These are phyloP conservation scores for Lotus japonicus DNA, from an alignment of 306 rosid species.

Conservation along the genomic window DNA sequence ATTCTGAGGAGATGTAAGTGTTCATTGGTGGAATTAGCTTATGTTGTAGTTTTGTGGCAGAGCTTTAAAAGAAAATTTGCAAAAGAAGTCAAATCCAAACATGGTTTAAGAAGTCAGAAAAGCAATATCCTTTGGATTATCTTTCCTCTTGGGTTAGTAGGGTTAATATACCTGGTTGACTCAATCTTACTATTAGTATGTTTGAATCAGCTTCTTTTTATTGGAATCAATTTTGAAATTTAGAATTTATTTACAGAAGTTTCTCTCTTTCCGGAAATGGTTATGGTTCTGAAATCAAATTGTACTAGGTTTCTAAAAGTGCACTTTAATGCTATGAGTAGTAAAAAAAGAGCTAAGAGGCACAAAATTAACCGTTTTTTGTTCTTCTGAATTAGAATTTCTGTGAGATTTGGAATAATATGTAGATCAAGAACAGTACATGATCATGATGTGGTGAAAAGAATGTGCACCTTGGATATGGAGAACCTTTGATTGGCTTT, in stretches of 20 bases:
- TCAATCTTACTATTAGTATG: neutral
- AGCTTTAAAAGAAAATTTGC: neutral
- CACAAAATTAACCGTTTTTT: neutral
- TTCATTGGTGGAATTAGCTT: neutral
- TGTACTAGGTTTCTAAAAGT: too few relatives aligned
- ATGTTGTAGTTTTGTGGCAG: neutral
- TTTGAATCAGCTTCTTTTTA: too few relatives aligned
- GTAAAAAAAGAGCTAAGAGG: neutral
- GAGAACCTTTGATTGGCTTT: constrained; percentile 92
- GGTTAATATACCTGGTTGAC: neutral
- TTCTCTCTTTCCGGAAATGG: too few relatives aligned
- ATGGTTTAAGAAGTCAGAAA: too few relatives aligned
- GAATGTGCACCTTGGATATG: constrained; percentile 72
- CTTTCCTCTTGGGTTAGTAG: neutral
- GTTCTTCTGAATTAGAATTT: neutral
- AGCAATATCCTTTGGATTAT: neutral
- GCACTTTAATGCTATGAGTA: neutral
- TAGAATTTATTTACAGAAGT: too few relatives aligned
- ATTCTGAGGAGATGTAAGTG: too few relatives aligned
- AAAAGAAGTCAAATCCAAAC: neutral
- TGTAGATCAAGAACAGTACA: neutral
- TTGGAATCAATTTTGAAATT: too few relatives aligned
- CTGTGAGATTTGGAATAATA: neutral
- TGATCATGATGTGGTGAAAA: neutral
- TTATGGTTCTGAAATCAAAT: too few relatives aligned